Conservation (phyloP, 1,284 basidiomycete genomes). For the Naganishia sp. region DNA sequence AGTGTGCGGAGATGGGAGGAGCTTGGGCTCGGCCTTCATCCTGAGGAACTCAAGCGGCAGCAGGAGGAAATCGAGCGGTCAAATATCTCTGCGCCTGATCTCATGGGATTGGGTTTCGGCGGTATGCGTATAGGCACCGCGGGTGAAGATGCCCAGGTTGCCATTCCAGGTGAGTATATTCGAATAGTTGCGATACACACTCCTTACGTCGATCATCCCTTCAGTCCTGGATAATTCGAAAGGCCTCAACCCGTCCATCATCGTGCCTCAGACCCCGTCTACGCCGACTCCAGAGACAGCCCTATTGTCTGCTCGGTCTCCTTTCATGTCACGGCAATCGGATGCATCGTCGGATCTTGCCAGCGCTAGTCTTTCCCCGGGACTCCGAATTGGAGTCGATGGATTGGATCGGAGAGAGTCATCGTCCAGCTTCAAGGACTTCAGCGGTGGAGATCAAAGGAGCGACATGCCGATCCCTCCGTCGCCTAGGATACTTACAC, state of each 20-base stretch:
- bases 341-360: background rate
- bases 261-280: conserved; percentile 39
- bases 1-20: conserved; percentile 82
- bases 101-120: conserved; percentile 38
- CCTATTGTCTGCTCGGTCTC: conserved; percentile 48
- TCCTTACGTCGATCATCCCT: background rate
- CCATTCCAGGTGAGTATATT: conserved; percentile 47
- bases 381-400: conserved; percentile 2
- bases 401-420: conserved; percentile 3
- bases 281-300: conserved; percentile 45
- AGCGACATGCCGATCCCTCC: conserved; percentile 35
- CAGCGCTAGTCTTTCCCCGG: background rate
- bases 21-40: conserved; percentile 66
- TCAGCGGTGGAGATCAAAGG: conserved; percentile 16
- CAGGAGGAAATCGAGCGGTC: conserved; percentile 48
- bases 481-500: conserved; percentile 43
- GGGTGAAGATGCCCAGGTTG: conserved; percentile 41
- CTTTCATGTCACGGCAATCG: conserved; percentile 30
- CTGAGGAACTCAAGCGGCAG: conserved; percentile 35
- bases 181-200: background rate
- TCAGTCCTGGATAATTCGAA: conserved; percentile 16
- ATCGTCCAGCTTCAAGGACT: conserved; percentile 24
- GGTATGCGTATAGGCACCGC: conserved; percentile 39
- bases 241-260: conserved; percentile 38
- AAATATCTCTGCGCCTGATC: conserved; percentile 12